These are phyloP conservation scores for Crithidia acanthocephali DNA, from an alignment of 208 protist genomes.

Conservation along the genomic window DNA sequence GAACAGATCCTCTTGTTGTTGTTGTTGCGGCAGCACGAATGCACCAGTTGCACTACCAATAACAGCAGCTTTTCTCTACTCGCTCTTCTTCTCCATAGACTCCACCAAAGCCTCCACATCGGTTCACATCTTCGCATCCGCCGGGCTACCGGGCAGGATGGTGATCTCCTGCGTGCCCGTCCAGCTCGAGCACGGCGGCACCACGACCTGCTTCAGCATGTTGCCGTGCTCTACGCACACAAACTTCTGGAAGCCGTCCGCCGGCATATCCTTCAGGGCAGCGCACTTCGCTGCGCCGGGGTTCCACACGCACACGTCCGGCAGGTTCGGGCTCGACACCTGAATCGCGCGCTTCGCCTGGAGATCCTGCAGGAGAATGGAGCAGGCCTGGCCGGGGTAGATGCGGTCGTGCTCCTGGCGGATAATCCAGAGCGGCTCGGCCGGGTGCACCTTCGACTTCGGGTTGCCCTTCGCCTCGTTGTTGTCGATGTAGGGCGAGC, in stretches of 20 bases:
- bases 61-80: neutral
- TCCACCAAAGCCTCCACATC: constrained; percentile 22
- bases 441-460: constrained; percentile 40
- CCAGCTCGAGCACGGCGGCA: constrained; percentile 72
- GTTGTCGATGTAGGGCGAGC: constrained; percentile 75
- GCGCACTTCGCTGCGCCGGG: constrained; percentile 76
- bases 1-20: neutral
- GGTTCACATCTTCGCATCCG: constrained; percentile 45
- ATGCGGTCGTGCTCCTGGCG: constrained; percentile 80
- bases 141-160: constrained; percentile 39
- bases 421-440: constrained; percentile 40
- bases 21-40: neutral
- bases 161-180: constrained; percentile 54
- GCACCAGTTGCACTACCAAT: constrained; percentile 1
- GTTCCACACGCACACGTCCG: constrained; percentile 90
- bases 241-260: constrained; percentile 81
- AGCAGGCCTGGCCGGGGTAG: constrained; percentile 58
- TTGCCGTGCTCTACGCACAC: constrained; percentile 88
- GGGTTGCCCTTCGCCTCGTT: constrained; percentile 38
- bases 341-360: constrained; percentile 32
- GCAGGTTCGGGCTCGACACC: constrained; percentile 58
- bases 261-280: constrained; percentile 74
- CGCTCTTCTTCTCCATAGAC: constrained; percentile 12
- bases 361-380: constrained; percentile 54
- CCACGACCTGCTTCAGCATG: constrained; percentile 63